Evolutionary conservation across 441 rosid genomes (phyloP).

Genomic region (Pelargonium citronellum): DNA sequence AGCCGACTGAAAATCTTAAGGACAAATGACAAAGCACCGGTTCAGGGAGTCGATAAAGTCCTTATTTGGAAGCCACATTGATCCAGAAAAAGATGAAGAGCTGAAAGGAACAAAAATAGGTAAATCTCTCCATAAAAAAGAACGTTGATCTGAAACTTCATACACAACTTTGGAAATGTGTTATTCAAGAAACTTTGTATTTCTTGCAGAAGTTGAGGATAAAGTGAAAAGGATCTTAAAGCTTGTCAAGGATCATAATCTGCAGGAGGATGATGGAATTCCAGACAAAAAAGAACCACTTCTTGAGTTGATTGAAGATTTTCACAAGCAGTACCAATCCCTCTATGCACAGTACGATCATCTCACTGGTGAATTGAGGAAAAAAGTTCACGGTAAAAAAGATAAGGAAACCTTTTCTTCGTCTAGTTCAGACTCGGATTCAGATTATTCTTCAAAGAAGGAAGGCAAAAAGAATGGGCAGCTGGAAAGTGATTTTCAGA

Average conservation of each 20-base stretch:
- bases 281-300: slow-evolving; percentile 46
- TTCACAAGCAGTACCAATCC: slow-evolving; percentile 62
- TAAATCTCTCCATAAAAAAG: slow-evolving; percentile 25
- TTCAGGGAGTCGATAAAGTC: slow-evolving; percentile 70
- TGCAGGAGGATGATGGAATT: slow-evolving; percentile 39
- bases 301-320: slow-evolving; percentile 57
- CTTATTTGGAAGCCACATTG: slow-evolving; percentile 64
- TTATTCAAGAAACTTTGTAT: not conserved
- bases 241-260: slow-evolving; percentile 52
- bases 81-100: slow-evolving; percentile 65
- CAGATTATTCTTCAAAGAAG: slow-evolving; percentile 50
- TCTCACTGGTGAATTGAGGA: slow-evolving; percentile 66
- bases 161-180: slow-evolving; percentile 7
- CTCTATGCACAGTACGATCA: slow-evolving; percentile 63
- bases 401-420: slow-evolving; percentile 39
- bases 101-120: slow-evolving; percentile 76
- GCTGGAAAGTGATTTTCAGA: slow-evolving; percentile 42
- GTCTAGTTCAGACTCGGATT: slow-evolving; percentile 88
- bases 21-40: slow-evolving; percentile 55
- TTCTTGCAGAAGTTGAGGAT: slow-evolving; percentile 65
- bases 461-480: slow-evolving; percentile 54
- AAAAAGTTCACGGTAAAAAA: slow-evolving; percentile 46
- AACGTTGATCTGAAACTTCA: not conserved
- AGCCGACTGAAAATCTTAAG: slow-evolving; percentile 25
- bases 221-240: slow-evolving; percentile 64